Base-by-base conservation (phyloP, 495 filamentous ascomycete genomes). In the Penicillium arizonense region DNA sequence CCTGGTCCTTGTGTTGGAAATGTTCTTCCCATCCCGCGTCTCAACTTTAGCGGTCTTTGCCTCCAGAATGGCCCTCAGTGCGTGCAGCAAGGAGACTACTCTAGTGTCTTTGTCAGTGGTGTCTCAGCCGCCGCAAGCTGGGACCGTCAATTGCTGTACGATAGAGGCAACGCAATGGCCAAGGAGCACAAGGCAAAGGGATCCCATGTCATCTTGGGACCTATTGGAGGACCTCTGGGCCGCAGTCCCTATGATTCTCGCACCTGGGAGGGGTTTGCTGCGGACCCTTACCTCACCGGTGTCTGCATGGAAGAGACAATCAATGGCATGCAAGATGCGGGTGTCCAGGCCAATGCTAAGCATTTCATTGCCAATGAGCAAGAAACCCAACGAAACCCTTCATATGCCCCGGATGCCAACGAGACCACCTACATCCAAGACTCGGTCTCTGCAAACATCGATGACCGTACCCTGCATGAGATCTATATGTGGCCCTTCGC, bases 401-500 rank as follows among this genome's bases (percentile, higher is more conserved):
- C 53, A 13, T 57, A 44, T 24, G 45, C 16, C 20, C 52, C 48
- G 26, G 80, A 89, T 64, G 90, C 88, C 73, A 82, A 87, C 37
- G 80, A 86, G 62, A 69, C 79, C 41, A 82, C 86, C 18, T 91
- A 92, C 59, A 76, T 91, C 8, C 92, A 88, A 83, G 75, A 72
- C 39, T 64, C 86, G 5, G 74, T 91, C 20, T 57, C 72, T 63
- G 16, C 78, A 63, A 55, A 63, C 14, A 37, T 68, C 33, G 87
- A 90, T 55, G 89, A 90, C 58, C 71, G 87, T 44, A 83, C 87
- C 0, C 61, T 90, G 50, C 87, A 90, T 61, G 89, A 93, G 63
- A 64, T 93, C 44, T 93, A 93, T 55, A 72, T 87, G 20, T 93
- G 88, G 88, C 77, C 78, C 0, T 89, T 87, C 65, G 76, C 78